Percentiles rank a stretch among this genome's conserved stretches.
These are phyloP conservation scores for Craspedostauros australis DNA, from an alignment of 108 stramenopile genomes.

Conservation along the genomic window DNA sequence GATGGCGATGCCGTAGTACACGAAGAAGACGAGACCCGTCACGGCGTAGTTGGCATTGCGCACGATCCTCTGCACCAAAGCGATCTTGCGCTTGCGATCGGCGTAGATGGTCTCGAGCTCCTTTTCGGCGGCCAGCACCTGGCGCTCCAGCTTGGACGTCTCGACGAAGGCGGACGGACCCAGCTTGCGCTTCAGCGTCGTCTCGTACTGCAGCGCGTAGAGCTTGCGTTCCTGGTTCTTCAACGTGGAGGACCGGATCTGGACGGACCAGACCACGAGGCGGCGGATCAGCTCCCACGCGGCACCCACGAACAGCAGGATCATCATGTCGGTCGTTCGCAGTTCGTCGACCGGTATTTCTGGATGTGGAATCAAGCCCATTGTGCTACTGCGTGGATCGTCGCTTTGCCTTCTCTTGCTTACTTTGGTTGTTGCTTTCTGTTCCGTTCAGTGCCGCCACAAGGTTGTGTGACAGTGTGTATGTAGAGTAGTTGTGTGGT, in stretches of 20 bases:
- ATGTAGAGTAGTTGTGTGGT: too few relatives aligned
- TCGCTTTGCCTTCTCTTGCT: too few relatives aligned
- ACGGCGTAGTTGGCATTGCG: slow-evolving; percentile 25
- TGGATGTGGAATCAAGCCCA: slow-evolving; percentile 48
- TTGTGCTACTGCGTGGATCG: too few relatives aligned
- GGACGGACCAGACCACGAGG: slow-evolving; percentile 24
- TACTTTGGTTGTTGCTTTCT: too few relatives aligned
- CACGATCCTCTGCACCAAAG: slow-evolving; percentile 28
- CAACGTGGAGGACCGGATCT: slow-evolving; percentile 36
- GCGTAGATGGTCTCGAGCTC: slow-evolving; percentile 32
- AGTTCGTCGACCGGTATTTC: slow-evolving; percentile 28
- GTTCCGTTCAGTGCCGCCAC: too few relatives aligned
- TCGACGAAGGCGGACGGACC: slow-evolving; percentile 81
- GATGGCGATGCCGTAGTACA: slow-evolving; percentile 69
- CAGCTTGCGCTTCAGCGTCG: slow-evolving; percentile 43
- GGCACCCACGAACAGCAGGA: slow-evolving; percentile 54
- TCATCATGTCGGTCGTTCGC: slow-evolving; percentile 44
- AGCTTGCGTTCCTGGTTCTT: slow-evolving; percentile 36
- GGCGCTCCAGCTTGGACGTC: slow-evolving; percentile 73
- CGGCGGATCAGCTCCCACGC: slow-evolving; percentile 43
- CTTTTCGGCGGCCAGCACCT: slow-evolving; percentile 58
- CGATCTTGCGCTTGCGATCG: slow-evolving; percentile 24
- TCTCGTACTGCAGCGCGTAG: slow-evolving; percentile 37
- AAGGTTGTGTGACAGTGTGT: too few relatives aligned
- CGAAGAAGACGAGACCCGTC: slow-evolving; percentile 33